Evolutionary conservation across 306 rosid genomes (phyloP), one percentile per base, ranked within the genome.

Genomic region (Nissolia schottii): DNA sequence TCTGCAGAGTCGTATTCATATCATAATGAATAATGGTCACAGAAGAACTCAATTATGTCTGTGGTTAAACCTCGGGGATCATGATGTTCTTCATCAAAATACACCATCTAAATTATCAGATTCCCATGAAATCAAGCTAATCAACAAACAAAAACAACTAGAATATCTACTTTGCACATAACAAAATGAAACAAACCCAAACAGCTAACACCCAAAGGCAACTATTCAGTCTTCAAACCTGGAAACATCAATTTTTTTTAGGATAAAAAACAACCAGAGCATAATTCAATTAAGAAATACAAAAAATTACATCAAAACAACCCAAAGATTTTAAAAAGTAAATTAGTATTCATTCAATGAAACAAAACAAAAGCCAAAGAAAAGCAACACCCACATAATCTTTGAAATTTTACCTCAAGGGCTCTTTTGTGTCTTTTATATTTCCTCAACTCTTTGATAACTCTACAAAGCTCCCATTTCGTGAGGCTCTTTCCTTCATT

Each of bases 401-500:
- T 51, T 13, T 41, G 5, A 41, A 51, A 3, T 43, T 20, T 68
- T 75, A 94, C 99, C 97, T 95, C 93, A 68, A 95, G 94, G 64
- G 97, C 99, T 60, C 80, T 80, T 0, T 67, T 60, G 16, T 51
- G 81, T 6, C 77, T 85, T 68, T 56, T 82, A 74, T 31, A 88
- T 72, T 95, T 95, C 78, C 99, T 79, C 81, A 95, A 77, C 84
- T 95, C 99, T 75, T 84, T 95, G 27, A 86, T 79, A 18, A 95
- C 82, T 48, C 93, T 84, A 41, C 80, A 85, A 70, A 95, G 93
- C 62, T 89, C 96, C 97, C 99, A 95, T 58, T 89, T 95, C 6
- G 92, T 82, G 54, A 95, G 82, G 48, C 6, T 59, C 71, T 61
- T 89, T 0, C 96, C 95, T 82, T 89, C 88, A 50, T 84, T 88